These are phyloP conservation scores for Dendryphion nanum DNA, from an alignment of 2,329 filamentous ascomycete genomes.

Conservation along the genomic window DNA sequence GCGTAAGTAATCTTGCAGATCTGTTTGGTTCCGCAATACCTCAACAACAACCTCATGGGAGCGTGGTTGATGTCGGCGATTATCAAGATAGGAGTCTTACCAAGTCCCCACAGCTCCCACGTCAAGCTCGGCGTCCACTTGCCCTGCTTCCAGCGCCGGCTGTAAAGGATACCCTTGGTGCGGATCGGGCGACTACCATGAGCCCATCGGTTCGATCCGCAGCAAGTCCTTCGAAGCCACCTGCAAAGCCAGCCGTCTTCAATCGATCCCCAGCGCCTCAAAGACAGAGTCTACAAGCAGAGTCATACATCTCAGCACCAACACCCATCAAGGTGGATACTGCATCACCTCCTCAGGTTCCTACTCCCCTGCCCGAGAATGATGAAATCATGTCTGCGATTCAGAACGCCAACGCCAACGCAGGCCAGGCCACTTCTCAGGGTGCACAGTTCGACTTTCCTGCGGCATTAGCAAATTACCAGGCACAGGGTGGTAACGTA, in stretches of 20 bases:
- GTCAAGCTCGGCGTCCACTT: constrained; percentile 33
- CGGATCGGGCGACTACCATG: constrained; percentile 31
- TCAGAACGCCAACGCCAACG: constrained; percentile 43
- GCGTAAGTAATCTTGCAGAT: constrained; percentile 74
- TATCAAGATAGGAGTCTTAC: constrained; percentile 40
- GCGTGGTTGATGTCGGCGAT: constrained; percentile 63
- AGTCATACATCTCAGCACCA: constrained; percentile 2
- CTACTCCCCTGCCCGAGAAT: constrained; percentile 38
- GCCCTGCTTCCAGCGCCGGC: constrained; percentile 36
- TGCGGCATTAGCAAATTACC: constrained; percentile 47
- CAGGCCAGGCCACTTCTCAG: constrained; percentile 25
- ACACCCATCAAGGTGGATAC: constrained; percentile 42
- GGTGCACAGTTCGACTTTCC: constrained; percentile 46
- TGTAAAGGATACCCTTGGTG: constrained; percentile 23
- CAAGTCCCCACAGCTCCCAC: constrained; percentile 37
- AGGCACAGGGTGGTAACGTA: constrained; percentile 45
- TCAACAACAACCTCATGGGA: constrained; percentile 54
- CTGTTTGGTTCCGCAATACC: constrained; percentile 77
- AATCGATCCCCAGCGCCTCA: constrained; percentile 16
- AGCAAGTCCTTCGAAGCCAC: constrained; percentile 19
- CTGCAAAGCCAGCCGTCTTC: constrained; percentile 21
- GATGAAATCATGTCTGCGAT: constrained; percentile 54
- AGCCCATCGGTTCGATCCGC: constrained; percentile 26
- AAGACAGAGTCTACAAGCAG: constrained; percentile 10
- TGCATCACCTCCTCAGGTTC: constrained; percentile 34